A percentile compares a stretch with the other conserved stretches of the same genome.
Evolutionary conservation across 257 asterid species (phyloP).

Genomic region (Capsicum rhomboideum): DNA sequence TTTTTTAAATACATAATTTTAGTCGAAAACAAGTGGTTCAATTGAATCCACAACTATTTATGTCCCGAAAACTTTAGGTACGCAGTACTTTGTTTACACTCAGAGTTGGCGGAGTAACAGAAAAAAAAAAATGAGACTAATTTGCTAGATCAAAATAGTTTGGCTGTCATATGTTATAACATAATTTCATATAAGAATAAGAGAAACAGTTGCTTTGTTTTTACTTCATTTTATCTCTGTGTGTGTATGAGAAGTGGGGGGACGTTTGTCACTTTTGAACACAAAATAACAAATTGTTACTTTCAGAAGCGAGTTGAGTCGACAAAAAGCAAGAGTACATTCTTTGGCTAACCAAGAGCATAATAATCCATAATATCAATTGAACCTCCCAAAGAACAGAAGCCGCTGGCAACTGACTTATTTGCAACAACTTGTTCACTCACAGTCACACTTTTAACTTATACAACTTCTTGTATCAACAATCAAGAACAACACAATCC

Average conservation of each 20-base stretch:
- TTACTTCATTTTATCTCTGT: too few relatives aligned
- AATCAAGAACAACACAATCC: background rate
- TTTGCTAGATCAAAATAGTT: too few relatives aligned
- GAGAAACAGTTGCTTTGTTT: background rate
- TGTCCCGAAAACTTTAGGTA: background rate
- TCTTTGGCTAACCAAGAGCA: background rate
- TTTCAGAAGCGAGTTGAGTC: background rate
- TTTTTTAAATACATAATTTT: background rate
- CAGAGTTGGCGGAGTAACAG: background rate
- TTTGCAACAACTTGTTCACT: background rate
- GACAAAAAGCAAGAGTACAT: background rate
- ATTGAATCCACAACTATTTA: background rate
- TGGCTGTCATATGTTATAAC: too few relatives aligned
- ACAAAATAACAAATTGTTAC: background rate
- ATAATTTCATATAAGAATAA: background rate
- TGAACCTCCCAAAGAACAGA: background rate
- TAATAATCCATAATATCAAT: background rate
- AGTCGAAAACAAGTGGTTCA: background rate
- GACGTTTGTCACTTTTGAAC: background rate
- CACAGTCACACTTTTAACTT: background rate
- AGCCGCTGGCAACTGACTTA: background rate
- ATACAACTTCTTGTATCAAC: background rate
- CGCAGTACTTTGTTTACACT: background rate
- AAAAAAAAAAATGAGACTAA: background rate
- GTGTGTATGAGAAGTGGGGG: too few relatives aligned